These are phyloP conservation scores for Cystobasidium tubakii DNA, from an alignment of 768 basidiomycete species.

Conservation along the genomic window DNA sequence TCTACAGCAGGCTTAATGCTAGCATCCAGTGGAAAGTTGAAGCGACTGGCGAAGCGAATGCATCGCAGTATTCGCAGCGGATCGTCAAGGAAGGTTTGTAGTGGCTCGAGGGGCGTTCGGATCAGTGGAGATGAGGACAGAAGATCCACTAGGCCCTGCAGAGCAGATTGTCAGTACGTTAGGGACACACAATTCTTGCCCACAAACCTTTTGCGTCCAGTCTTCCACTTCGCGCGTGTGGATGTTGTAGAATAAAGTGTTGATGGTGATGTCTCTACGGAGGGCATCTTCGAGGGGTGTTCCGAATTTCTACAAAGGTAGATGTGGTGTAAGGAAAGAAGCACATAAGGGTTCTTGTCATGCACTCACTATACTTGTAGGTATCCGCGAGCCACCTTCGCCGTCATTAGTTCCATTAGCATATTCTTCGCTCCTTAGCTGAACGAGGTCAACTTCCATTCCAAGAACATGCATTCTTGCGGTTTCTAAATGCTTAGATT, in stretches of 20 bases:
- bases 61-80: conserved; percentile 87
- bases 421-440: conserved; percentile 80
- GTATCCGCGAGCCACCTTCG: conserved; percentile 74
- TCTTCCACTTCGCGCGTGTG: conserved; percentile 82
- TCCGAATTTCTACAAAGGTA: conserved; percentile 65
- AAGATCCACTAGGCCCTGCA: conserved; percentile 77
- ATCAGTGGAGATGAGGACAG: conserved; percentile 53
- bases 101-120: conserved; percentile 79
- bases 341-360: neutral
- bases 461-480: conserved; percentile 75
- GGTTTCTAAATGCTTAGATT: conserved; percentile 96
- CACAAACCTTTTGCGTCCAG: conserved; percentile 64
- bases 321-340: neutral
- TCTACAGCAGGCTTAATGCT: conserved; percentile 56
- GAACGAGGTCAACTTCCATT: conserved; percentile 85
- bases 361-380: conserved; percentile 68
- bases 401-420: conserved; percentile 42
- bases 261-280: conserved; percentile 88
- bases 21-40: conserved; percentile 64
- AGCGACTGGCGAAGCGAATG: conserved; percentile 82
- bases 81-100: conserved; percentile 86
- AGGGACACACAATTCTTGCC: neutral
- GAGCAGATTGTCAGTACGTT: neutral
- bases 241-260: conserved; percentile 91
- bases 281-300: conserved; percentile 86